A percentile compares a stretch with the other conserved stretches of the same genome.
phyloP scores from a whole-genome alignment of 495 filamentous ascomycete genomes.

The Cercophora samala region DNA sequence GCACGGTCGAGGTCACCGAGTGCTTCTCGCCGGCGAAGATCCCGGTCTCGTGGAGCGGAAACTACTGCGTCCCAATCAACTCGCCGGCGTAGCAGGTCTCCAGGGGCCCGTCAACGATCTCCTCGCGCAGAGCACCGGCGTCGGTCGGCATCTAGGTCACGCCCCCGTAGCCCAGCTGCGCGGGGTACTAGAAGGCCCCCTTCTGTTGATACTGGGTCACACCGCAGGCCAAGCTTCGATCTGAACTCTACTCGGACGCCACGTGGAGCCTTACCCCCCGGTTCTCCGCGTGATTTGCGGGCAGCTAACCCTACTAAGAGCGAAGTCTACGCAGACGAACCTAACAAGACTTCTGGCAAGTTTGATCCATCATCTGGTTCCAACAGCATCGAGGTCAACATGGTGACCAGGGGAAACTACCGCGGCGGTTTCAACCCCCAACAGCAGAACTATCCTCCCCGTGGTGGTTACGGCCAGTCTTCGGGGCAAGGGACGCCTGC shows the following conservation, averaged over 20 bases:
- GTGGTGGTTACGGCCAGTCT: constrained; percentile 53
- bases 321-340: constrained; percentile 35
- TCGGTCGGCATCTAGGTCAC: constrained; percentile 41
- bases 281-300: constrained; percentile 37
- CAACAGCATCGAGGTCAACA: constrained; percentile 48
- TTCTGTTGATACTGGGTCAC: constrained; percentile 36
- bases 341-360: constrained; percentile 17
- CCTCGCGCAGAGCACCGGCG: constrained; percentile 23
- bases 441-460: constrained; percentile 22
- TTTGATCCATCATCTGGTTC: constrained; percentile 43
- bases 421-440: constrained; percentile 40
- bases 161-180: constrained; percentile 25
- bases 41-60: constrained; percentile 22
- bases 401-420: constrained; percentile 40
- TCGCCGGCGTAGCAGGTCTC: constrained; percentile 26
- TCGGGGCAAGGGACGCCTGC: constrained; percentile 57
- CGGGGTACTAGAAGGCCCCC: constrained; percentile 34
- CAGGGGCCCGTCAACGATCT: constrained; percentile 33
- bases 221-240: constrained; percentile 33
- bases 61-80: background rate
- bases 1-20: constrained; percentile 33
- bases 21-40: constrained; percentile 26
- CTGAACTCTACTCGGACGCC: constrained; percentile 30
- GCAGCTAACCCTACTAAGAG: constrained; percentile 38
- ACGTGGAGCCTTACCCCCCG: constrained; percentile 30